Evolutionary conservation across 2,329 filamentous ascomycete genomes (phyloP).

Genomic region (Pseudogymnoascus sp.): DNA sequence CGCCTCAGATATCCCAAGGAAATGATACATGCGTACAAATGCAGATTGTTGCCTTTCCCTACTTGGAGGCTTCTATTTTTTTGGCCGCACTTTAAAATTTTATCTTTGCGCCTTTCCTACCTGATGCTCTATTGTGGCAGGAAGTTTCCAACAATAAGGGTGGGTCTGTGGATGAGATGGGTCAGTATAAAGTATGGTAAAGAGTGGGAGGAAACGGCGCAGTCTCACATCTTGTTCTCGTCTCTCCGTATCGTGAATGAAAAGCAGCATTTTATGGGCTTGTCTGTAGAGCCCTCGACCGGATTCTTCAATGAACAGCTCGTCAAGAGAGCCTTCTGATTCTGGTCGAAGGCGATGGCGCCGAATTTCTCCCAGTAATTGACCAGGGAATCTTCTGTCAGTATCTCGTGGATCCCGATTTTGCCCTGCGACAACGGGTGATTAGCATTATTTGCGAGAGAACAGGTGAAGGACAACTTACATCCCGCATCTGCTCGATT

Average conservation of each 20-base stretch:
- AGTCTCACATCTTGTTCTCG: constrained; percentile 84
- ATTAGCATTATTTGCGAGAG: constrained; percentile 10
- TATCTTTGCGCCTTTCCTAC: not conserved
- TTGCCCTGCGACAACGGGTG: constrained; percentile 57
- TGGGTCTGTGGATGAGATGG: constrained; percentile 52
- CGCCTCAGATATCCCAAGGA: constrained; percentile 9
- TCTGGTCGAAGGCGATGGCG: constrained; percentile 89
- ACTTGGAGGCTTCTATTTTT: not conserved
- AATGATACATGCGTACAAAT: not conserved
- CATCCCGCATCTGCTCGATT: constrained; percentile 83
- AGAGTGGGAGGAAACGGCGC: not conserved
- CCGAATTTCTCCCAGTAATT: constrained; percentile 99
- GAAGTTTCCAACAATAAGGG: constrained; percentile 94
- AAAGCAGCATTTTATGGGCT: constrained; percentile 86
- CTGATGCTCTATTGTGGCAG: constrained; percentile 60
- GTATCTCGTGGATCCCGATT: constrained; percentile 88
- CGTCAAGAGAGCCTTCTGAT: constrained; percentile 90
- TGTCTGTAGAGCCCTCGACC: constrained; percentile 56
- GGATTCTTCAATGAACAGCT: constrained; percentile 86
- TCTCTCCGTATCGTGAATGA: constrained; percentile 95
- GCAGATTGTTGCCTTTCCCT: not conserved
- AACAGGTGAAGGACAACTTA: constrained; percentile 39
- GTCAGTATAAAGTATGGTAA: constrained; percentile 26
- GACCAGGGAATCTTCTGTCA: constrained; percentile 89
- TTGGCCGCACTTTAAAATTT: not conserved